phyloP scores from a whole-genome alignment of 2,329 filamentous ascomycete species.

The Cladophialophora carrionii region DNA sequence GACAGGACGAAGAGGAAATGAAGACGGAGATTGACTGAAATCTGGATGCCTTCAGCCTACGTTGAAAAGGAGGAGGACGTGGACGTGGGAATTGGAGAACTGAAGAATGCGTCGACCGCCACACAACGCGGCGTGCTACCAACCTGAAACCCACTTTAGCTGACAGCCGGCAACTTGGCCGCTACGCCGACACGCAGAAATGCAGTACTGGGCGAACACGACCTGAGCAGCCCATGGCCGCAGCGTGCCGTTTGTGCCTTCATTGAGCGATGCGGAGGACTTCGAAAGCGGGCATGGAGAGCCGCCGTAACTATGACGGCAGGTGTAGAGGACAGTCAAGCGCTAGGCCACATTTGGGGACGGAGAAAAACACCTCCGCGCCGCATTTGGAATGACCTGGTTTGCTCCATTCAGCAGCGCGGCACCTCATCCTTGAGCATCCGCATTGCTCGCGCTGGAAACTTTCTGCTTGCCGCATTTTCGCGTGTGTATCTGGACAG shows the following conservation, averaged over 20 bases:
- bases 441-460: slow-evolving; percentile 9
- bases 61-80: not conserved
- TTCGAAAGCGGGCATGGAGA: slow-evolving; percentile 23
- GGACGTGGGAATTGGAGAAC: slow-evolving; percentile 14
- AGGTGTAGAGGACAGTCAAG: not conserved
- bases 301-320: slow-evolving; percentile 9
- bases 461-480: not conserved
- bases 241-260: slow-evolving; percentile 1
- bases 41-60: not conserved
- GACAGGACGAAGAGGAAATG: not conserved
- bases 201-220: not conserved
- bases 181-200: slow-evolving; percentile 4
- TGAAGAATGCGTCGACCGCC: slow-evolving; percentile 15
- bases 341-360: not conserved
- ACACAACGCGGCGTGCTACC: slow-evolving; percentile 17
- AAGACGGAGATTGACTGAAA: not conserved
- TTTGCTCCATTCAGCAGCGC: slow-evolving; percentile 1
- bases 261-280: slow-evolving; percentile 22
- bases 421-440: slow-evolving; percentile 5
- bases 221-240: slow-evolving; percentile 9
- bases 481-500: not conserved
- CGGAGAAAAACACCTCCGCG: slow-evolving; percentile 17
- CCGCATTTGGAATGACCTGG: slow-evolving; percentile 9
- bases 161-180: slow-evolving; percentile 6
- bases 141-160: slow-evolving; percentile 5